Base-by-base conservation (phyloP, 1,284 basidiomycete species). In the Volvariella surrecta region DNA sequence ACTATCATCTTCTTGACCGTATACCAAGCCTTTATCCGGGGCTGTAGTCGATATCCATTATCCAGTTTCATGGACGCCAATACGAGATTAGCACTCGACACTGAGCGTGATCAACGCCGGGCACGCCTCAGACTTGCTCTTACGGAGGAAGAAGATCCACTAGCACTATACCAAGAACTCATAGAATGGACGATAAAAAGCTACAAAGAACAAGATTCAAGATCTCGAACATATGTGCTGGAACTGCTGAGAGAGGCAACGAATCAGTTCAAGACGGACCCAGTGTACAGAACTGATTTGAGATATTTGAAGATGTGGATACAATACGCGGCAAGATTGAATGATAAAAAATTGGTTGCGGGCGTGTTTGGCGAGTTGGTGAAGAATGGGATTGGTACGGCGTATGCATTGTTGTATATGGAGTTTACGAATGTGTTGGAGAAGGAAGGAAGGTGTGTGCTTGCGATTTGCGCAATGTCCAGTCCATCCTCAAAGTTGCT, bases 281-380 rank as follows among this genome's bases (percentile, higher is more conserved):
- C 74, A 24, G 68, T 81, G 20, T 98, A 95, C 64, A 79, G 79
- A 54, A 81, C 83, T 49, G 94, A 98, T 66, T 64, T 88, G 43
- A 76, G 94, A 32, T 96, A 97, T 61, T 73, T 97, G 39, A 88
- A 86, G 59, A 63, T 95, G 22, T 96, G 93, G 93, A 76, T 82
- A 13, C 68, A 84, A 47, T 92, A 92, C 58, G 81, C 1, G 34
- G n/a, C 7, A 16, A 19, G 34, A n/a, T 35, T 35, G n/a, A 35
- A 35, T n/a, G 18, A 19, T 35, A 16, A 35, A 35, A 35, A 35
- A 8, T 7, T 19, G 34, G 34, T 35, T n/a, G 34, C 90, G 56
- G 72, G 61, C 28, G 76, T 91, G 46, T 91, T 85, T 63, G 68
- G 77, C 20, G 85, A 84, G 58, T 64, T 95, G 42, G 69, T 91